Conservation (phyloP, 2,329 filamentous ascomycete genomes). For the Ceratocystiopsis sp. region DNA sequence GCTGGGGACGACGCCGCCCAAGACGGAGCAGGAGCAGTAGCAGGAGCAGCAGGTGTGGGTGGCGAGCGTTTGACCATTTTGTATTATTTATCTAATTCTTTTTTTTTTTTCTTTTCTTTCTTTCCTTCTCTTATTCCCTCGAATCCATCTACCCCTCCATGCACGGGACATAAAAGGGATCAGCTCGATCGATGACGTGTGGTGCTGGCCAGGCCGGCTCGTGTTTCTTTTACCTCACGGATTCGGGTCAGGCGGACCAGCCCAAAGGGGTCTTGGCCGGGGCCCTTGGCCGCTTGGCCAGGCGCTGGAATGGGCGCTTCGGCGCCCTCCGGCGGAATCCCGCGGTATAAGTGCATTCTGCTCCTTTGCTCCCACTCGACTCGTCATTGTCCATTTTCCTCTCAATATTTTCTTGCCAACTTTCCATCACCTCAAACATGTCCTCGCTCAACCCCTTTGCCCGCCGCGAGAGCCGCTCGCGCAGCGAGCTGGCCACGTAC, state of each 20-base stretch:
- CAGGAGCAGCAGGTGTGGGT: neutral
- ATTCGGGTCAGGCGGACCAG: no score
- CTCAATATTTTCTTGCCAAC: neutral
- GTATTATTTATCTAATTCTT: neutral
- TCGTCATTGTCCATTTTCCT: neutral
- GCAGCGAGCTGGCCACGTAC: slow-evolving; percentile 49
- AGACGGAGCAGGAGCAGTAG: neutral
- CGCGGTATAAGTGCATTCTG: no score
- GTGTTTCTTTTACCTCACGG: neutral
- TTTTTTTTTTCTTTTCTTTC: neutral
- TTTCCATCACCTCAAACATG: neutral
- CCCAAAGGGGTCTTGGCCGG: no score
- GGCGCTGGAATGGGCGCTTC: no score
- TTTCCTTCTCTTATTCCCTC: neutral
- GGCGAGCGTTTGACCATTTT: neutral
- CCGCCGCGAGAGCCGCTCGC: slow-evolving; percentile 48
- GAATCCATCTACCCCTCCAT: neutral
- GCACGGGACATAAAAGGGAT: no score
- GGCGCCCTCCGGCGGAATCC: no score
- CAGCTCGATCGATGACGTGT: no score
- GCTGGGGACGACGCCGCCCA: neutral
- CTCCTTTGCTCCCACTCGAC: neutral
- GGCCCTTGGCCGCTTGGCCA: no score
- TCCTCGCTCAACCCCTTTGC: slow-evolving; percentile 50
- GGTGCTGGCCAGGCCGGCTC: no score